A percentile compares a stretch with the other conserved stretches of the same genome.
Evolutionary conservation across 2,329 filamentous ascomycete genomes (phyloP).

Genomic region (Colletotrichum orbiculare): DNA sequence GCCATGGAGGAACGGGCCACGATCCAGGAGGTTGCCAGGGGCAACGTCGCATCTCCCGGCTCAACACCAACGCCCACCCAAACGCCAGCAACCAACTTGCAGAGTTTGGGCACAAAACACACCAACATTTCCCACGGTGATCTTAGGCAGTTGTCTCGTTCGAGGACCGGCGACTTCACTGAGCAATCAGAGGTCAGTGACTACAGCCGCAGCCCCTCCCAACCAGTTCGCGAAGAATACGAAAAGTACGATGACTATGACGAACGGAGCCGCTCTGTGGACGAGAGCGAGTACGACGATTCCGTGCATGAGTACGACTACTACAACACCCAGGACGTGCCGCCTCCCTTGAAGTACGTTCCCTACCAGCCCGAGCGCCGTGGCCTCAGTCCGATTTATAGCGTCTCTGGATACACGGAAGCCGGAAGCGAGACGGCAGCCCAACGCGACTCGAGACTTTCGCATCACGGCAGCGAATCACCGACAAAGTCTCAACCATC

Average conservation of each 20-base stretch:
- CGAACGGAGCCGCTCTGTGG: slow-evolving; percentile 18
- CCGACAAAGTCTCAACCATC: slow-evolving; percentile 63
- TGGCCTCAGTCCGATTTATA: slow-evolving; percentile 88
- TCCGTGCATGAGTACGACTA: slow-evolving; percentile 57
- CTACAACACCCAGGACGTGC: slow-evolving; percentile 71
- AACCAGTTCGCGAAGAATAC: slow-evolving; percentile 51
- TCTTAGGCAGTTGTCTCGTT: slow-evolving; percentile 63
- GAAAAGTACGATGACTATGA: slow-evolving; percentile 55
- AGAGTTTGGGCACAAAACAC: slow-evolving; percentile 75
- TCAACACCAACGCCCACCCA: slow-evolving; percentile 73
- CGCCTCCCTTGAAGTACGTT: slow-evolving; percentile 72
- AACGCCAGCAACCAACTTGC: slow-evolving; percentile 60
- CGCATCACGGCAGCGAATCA: slow-evolving; percentile 60
- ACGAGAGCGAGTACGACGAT: slow-evolving; percentile 52
- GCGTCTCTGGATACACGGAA: slow-evolving; percentile 87
- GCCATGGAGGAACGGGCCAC: slow-evolving; percentile 72
- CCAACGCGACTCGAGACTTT: slow-evolving; percentile 67
- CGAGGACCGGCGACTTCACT: slow-evolving; percentile 45
- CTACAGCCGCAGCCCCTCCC: slow-evolving; percentile 54
- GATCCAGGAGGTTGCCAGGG: slow-evolving; percentile 72
- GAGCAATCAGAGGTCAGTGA: slow-evolving; percentile 52
- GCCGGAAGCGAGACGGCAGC: slow-evolving; percentile 69
- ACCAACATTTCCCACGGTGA: slow-evolving; percentile 71
- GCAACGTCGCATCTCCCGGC: slow-evolving; percentile 64
- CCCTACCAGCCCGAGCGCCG: slow-evolving; percentile 76